Evolutionary conservation across 331 rosid genomes (phyloP), one percentile per base, ranked within the genome.

Genomic region (Arachis monticola): DNA sequence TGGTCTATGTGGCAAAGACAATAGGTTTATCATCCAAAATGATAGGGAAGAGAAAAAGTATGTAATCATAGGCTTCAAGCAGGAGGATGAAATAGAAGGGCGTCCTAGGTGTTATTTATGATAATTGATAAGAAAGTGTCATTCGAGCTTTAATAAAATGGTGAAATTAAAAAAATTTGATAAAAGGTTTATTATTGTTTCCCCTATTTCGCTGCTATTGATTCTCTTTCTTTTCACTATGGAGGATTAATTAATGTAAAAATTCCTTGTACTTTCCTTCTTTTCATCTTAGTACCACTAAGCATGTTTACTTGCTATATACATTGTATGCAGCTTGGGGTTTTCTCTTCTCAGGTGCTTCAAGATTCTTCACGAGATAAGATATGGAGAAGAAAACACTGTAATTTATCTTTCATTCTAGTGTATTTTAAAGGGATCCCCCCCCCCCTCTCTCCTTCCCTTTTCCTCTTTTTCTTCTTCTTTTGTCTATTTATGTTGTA

Each of bases 271-370:
- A 51, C 22, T 17, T 1, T 46, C 57, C 17, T 51, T 12, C 17
- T 11, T 51, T 12, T 51, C 17, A 3, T 51, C 57, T 51, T 51
- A 11, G 5, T 11, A 51, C 11, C 66, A 79, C 63, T 77, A 61
- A 55, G 40, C 74, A 51, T 76, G 56, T 88, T 89, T 79, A 72
- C 61, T 71, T 52, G 27, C 32, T 81, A 61, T 73, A 30, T 67
- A 22, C 57, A 32, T 62, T 88, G 74, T 81, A 77, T 51, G 67
- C 91, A 95, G 99, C 99, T 95, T 83, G 97, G 99, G 83, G 93
- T 90, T 82, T 95, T 95, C 91, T 95, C 99, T 74, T 95, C 97
- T 81, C 99, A 92, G 83, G 92, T 95, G 83, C 89, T 95, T 87
- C 99, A 88, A 86, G 99, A 95, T 52, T 90, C 97, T 81, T 89